Evolutionary conservation across 208 protist species (phyloP), one percentile per base, ranked within the genome.

Genomic region (Willaertia magna): DNA sequence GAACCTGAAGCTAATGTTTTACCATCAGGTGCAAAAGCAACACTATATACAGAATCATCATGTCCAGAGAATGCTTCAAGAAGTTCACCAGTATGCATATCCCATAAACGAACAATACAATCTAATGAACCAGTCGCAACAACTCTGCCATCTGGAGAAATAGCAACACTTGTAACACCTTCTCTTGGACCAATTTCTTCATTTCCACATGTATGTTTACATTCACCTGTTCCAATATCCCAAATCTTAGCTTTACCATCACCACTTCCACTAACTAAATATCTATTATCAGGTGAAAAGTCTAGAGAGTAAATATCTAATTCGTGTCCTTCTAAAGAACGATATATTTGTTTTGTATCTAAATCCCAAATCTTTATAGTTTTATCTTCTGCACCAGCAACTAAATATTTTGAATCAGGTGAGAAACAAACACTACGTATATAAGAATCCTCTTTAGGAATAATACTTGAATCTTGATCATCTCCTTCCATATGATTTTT

Each of bases 351-450:
- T 43, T 61, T 74, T 43, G 26, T 12, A 3, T 76, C 39, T 2
- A 86, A 14, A 42, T 79, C 48, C 94, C 94, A 97, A 1, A 96
- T 88, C 22, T 95, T 94, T 18, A 97, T 84, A 20, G 94, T 90
- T 7, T 95, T 94, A 49, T 95, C 91, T 55, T 93, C 93, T 52
- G 94, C 94, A 30, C 94, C 97, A 20, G 94, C 94, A 14, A 96
- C 92, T 16, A 98, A 88, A 83, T 92, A 89, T 40, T 89, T 91
- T 84, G 90, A 88, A 76, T 93, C 90, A 20, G 91, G 91, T 46
- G 85, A 86, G 84, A 94, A 92, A 81, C 94, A 87, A 44, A 98
- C 89, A 16, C 92, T 87, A 42, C 93, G 90, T 43, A 95, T 91
- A 22, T 84, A 84, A 1, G 39, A 74, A 46, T 84, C 79, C 0